A percentile compares a stretch with the other conserved stretches of the same genome.
These are phyloP conservation scores for Apiospora malaysiana DNA, from an alignment of 2,329 filamentous ascomycete genomes.

Conservation along the genomic window DNA sequence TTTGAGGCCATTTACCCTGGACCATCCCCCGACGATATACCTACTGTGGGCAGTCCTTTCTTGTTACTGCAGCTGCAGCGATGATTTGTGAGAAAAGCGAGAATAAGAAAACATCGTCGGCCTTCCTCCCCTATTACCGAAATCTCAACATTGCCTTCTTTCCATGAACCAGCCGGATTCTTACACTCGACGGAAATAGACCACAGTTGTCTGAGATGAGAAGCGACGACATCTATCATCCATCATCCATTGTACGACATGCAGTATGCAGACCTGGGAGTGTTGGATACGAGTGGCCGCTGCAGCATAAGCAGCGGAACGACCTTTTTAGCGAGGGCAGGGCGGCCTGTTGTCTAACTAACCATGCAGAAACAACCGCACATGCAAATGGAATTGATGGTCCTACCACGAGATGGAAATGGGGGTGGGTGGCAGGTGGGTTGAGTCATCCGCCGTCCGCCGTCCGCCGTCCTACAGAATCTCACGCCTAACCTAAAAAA, in stretches of 20 bases:
- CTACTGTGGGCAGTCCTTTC: background rate
- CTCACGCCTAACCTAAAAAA: background rate
- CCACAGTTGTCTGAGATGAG: background rate
- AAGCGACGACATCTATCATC: background rate
- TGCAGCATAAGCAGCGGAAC: constrained; percentile 2
- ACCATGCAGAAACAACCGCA: background rate
- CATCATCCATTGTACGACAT: background rate
- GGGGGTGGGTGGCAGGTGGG: background rate
- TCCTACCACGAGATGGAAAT: background rate
- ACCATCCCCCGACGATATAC: background rate
- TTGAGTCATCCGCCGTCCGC: constrained; percentile 11
- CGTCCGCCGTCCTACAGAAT: constrained; percentile 1
- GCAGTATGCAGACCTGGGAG: background rate
- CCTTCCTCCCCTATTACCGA: background rate
- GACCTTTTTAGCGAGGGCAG: background rate
- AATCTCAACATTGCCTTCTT: background rate
- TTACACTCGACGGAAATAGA: background rate
- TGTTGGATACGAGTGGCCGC: background rate
- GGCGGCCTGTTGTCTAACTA: background rate
- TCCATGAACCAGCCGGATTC: background rate
- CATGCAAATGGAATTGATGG: background rate
- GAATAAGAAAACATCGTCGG: background rate
- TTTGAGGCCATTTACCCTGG: constrained; percentile 16
- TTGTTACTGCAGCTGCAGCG: background rate
- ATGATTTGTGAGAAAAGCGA: background rate